Conservation (phyloP, 805 yeast genomes). For the Kluyveromyces wickerhamii region DNA sequence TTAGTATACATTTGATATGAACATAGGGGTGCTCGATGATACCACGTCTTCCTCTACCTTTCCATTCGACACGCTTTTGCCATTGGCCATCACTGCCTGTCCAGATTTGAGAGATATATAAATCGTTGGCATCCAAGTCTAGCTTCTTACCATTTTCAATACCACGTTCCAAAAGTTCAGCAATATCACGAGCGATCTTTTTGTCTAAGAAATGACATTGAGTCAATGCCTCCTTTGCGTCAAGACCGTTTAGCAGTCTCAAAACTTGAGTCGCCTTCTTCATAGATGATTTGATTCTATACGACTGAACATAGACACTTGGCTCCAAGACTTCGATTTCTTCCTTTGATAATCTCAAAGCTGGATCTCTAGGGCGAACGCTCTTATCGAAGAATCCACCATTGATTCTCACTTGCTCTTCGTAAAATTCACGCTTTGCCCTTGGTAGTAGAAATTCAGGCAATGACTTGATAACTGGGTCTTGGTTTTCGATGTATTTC, state of each 20-base stretch:
- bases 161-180: slow-evolving; percentile 65
- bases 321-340: slow-evolving; percentile 84
- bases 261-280: slow-evolving; percentile 79
- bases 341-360: slow-evolving; percentile 46
- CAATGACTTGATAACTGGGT: slow-evolving; percentile 39
- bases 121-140: slow-evolving; percentile 49
- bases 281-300: slow-evolving; percentile 77
- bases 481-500: slow-evolving; percentile 41
- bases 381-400: slow-evolving; percentile 65
- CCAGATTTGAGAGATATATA: slow-evolving; percentile 81
- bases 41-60: slow-evolving; percentile 90
- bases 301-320: slow-evolving; percentile 70
- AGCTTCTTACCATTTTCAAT: slow-evolving; percentile 56
- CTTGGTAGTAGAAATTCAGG: slow-evolving; percentile 56
- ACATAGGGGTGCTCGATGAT: slow-evolving; percentile 65
- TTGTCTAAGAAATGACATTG: slow-evolving; percentile 86
- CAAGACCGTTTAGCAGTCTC: slow-evolving; percentile 65
- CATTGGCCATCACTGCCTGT: slow-evolving; percentile 81
- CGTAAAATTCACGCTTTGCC: slow-evolving; percentile 57
- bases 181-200: slow-evolving; percentile 71
- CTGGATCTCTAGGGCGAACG: slow-evolving; percentile 36
- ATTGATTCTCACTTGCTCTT: slow-evolving; percentile 48
- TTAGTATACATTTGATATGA: slow-evolving; percentile 72
- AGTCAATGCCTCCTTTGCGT: slow-evolving; percentile 73
- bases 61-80: slow-evolving; percentile 63